Evolutionary conservation across 2,329 filamentous ascomycete species (phyloP).

Genomic region (Cytospora leucostoma): DNA sequence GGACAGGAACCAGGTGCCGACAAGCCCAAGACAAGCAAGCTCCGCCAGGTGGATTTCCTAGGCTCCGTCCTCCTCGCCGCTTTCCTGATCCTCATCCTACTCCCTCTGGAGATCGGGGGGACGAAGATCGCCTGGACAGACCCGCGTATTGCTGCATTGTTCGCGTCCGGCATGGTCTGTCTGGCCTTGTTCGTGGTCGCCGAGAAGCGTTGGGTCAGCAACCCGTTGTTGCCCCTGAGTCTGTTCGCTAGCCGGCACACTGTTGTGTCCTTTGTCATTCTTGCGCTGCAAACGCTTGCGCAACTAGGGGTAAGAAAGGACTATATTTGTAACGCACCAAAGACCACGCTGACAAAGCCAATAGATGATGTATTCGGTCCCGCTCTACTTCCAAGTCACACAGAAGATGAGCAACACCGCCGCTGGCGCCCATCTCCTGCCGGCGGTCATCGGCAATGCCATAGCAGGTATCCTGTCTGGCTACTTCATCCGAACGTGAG

Average conservation of each 20-base stretch:
- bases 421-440: slow-evolving; percentile 64
- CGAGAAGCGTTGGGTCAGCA: slow-evolving; percentile 45
- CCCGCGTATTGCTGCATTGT: slow-evolving; percentile 37
- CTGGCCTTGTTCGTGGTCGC: slow-evolving; percentile 38
- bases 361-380: slow-evolving; percentile 64
- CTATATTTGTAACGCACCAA: slow-evolving; percentile 4
- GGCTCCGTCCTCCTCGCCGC: slow-evolving; percentile 51
- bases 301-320: slow-evolving; percentile 54
- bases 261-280: slow-evolving; percentile 54
- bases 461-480: slow-evolving; percentile 64
- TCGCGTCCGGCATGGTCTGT: slow-evolving; percentile 35
- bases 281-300: slow-evolving; percentile 54
- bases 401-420: slow-evolving; percentile 56
- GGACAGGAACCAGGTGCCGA: slow-evolving; percentile 22
- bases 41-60: slow-evolving; percentile 60
- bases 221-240: slow-evolving; percentile 61
- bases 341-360: slow-evolving; percentile 2
- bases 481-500: slow-evolving; percentile 51
- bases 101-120: slow-evolving; percentile 45
- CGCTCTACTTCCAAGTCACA: slow-evolving; percentile 70
- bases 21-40: slow-evolving; percentile 33
- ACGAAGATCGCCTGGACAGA: slow-evolving; percentile 42
- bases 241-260: slow-evolving; percentile 55
- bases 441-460: slow-evolving; percentile 68
- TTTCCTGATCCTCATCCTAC: slow-evolving; percentile 40